Evolutionary conservation across 2,329 filamentous ascomycete genomes (phyloP), one percentile per base, ranked within the genome.

Genomic region (Aspergillus brunneoviolaceus): DNA sequence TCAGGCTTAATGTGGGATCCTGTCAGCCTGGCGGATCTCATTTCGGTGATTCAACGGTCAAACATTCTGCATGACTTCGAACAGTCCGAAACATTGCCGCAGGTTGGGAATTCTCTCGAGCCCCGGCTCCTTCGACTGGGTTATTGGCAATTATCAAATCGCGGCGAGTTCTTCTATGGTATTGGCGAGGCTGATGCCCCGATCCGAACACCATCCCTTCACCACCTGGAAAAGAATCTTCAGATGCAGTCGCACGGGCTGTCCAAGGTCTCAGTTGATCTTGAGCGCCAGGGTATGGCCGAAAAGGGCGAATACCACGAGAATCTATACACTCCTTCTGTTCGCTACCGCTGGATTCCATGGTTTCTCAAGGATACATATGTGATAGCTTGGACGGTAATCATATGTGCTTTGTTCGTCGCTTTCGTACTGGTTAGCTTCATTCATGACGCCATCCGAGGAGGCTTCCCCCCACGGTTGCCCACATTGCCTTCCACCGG

Each of bases 1-100:
- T 96, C 92, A 0, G 92, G 92, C 0, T 79, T 96, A 63, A 84
- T 89, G 70, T 97, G 93, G 93, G 92, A 96, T 71, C 85, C 92
- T 2, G 83, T 89, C 50, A 94, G 88, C 25, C 79, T 97, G 7
- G 93, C 90, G 3, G 92, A 97, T 71, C 79, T 96, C 42, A 83
- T 95, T 49, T 85, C 89, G 1, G 81, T 97, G 11, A 82, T 96
- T 27, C 88, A 91, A 64, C 85, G 89, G 61, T 93, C 91, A 64
- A 96, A 96, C 74, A 86, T 89, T 19, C 82, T 92, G 52, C 80
- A 82, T 23, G 89, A 90, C 68, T 96, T 92, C 74, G 81, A 84
- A 12, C 85, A 86, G 3, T 87, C 88, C 0, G 89, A 93, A 67
- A 85, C 86, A 0, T 82, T 86, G 49, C 68, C 70, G 3, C 65